These are phyloP conservation scores for Erysimum pusillum DNA, from an alignment of 441 rosid species.

Conservation along the genomic window DNA sequence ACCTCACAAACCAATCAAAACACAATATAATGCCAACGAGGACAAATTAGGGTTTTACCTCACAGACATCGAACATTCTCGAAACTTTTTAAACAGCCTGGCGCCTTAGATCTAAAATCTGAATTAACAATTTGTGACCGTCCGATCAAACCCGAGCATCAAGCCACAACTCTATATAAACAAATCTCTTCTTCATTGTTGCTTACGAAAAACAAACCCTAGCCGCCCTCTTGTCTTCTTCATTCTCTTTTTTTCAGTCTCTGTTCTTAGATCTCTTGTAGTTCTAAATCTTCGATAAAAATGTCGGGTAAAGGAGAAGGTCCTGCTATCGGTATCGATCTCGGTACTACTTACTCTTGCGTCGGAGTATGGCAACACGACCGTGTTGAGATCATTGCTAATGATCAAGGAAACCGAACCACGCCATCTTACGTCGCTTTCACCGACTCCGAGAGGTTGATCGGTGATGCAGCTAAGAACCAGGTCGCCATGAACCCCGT, in stretches of 20 bases:
- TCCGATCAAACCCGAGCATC: slow-evolving; percentile 30
- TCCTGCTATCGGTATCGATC: slow-evolving; percentile 67
- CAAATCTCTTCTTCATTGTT: not conserved
- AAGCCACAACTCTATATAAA: slow-evolving; percentile 44
- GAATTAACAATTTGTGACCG: slow-evolving; percentile 26
- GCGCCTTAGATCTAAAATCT: slow-evolving; percentile 40
- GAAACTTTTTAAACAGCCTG: slow-evolving; percentile 34
- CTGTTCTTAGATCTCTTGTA: slow-evolving; percentile 18
- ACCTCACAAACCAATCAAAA: slow-evolving; percentile 21
- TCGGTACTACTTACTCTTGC: slow-evolving; percentile 65
- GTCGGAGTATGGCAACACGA: slow-evolving; percentile 73
- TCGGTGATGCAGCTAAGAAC: slow-evolving; percentile 69
- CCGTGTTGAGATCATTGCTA: slow-evolving; percentile 67
- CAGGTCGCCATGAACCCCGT: slow-evolving; percentile 71
- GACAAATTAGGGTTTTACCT: slow-evolving; percentile 15
- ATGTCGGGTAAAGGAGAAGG: slow-evolving; percentile 74
- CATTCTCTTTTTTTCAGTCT: too few relatives aligned
- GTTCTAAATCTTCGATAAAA: slow-evolving; percentile 13
- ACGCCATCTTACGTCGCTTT: slow-evolving; percentile 66
- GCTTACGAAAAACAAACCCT: slow-evolving; percentile 46
- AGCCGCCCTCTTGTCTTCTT: slow-evolving; percentile 6
- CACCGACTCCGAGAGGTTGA: slow-evolving; percentile 61
- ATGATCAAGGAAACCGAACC: slow-evolving; percentile 67
- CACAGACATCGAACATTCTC: slow-evolving; percentile 39
- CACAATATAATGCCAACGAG: not conserved